Percentiles rank a stretch among this genome's conserved stretches.
These are phyloP conservation scores for Coemansia sp. DNA, from an alignment of 371 early-diverging fungal genomes.

Conservation along the genomic window DNA sequence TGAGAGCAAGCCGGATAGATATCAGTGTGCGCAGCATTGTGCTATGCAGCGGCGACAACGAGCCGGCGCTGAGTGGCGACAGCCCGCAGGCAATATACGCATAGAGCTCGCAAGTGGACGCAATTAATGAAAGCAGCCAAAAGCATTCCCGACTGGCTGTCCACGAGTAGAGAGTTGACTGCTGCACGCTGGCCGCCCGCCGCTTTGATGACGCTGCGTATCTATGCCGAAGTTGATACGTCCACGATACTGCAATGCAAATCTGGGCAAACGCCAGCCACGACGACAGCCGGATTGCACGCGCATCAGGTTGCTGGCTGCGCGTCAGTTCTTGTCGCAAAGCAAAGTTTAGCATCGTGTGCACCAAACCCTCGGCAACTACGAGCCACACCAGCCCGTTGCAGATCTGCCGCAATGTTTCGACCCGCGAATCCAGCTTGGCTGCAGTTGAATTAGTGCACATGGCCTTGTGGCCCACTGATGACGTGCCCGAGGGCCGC, in stretches of 20 bases:
- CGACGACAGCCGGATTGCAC: conserved; percentile 11
- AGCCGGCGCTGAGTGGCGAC: background rate
- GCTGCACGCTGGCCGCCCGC: conserved; percentile 5
- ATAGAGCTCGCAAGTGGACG: conserved; percentile 31
- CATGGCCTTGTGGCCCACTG: background rate
- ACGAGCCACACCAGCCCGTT: conserved; percentile 28
- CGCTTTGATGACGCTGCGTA: conserved; percentile 9
- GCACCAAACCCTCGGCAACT: conserved; percentile 34
- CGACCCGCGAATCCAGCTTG: background rate
- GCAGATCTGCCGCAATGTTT: conserved; percentile 20
- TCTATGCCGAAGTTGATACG: conserved; percentile 22
- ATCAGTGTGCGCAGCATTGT: conserved; percentile 42
- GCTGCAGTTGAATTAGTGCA: background rate
- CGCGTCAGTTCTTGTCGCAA: conserved; percentile 38
- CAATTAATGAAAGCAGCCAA: conserved; percentile 35
- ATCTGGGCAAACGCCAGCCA: conserved; percentile 39
- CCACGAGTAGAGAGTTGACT: conserved; percentile 13
- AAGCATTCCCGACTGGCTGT: conserved; percentile 29
- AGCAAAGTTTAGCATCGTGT: conserved; percentile 40
- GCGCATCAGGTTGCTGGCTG: conserved; percentile 4
- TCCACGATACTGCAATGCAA: conserved; percentile 30
- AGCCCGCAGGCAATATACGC: conserved; percentile 35
- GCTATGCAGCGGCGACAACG: conserved; percentile 18
- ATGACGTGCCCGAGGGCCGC: background rate
- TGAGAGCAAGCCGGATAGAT: conserved; percentile 27